Base-by-base conservation (phyloP, 2,329 filamentous ascomycete species). In the Colletotrichum zoysiae region DNA sequence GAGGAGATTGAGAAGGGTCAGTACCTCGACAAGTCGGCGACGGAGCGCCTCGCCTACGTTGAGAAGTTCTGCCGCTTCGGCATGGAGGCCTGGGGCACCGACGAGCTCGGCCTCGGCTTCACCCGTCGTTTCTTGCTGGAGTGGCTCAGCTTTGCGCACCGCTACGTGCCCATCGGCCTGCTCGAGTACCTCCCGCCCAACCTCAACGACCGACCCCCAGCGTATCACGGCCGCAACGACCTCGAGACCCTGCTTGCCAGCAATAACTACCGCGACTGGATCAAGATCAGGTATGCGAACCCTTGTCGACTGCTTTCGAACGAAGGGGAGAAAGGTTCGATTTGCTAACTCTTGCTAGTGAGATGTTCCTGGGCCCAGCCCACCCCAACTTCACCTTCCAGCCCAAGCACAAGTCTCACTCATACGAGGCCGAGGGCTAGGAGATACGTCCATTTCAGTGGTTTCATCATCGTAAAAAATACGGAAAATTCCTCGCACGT, bases 391-490 rank as follows among this genome's bases (percentile, higher is more conserved):
- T 98, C 87, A 91, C 92, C 75, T 99, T 98, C 83, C 91, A 95
- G 83, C 96, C 96, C 3, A 99, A 99, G 86, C 96, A 99, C 86
- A 98, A 97, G 86, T 96, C 94, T 58, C 97, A 97, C 79, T 89
- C 91, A 65, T 97, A 97, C 60, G 94, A 95, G 81, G 92, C 91
- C 1, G 91, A 94, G 78, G 92, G 92, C 60, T 92, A 57, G 35
- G 8, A 12, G 35, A 38, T 38, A 3, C 35, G 35, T 38, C 35
- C 2, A 38, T 11, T 11, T 38, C 35, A 38, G 35, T 38, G 35
- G 2, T 38, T 38, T 38, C 35, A 11, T 38, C 35, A 38, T 11
- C 35, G 35, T 30, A 30, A 30, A 30, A 38, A 35, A 9, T 3
- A 30, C 30, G 30, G 30, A 30, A 30, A 30, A 2, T 30, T 30